Conservation (phyloP, 495 filamentous ascomycete species). For the Aspergillus bridgeri region DNA sequence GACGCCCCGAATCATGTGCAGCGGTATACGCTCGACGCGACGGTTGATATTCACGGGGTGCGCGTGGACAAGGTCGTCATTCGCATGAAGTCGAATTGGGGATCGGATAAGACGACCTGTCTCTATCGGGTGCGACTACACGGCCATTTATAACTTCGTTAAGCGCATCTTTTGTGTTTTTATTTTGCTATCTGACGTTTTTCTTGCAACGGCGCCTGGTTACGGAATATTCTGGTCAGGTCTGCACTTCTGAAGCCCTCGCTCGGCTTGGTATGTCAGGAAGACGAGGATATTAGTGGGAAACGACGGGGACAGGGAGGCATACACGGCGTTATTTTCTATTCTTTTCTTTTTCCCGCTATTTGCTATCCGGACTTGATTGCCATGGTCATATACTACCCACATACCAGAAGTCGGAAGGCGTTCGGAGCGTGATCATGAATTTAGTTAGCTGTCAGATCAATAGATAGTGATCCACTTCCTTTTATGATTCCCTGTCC, state of each 20-base stretch:
- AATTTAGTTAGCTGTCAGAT: too few species aligned
- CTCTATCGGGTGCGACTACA: constrained; percentile 45
- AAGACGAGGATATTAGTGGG: too few species aligned
- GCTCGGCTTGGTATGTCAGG: too few species aligned
- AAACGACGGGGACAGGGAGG: too few species aligned
- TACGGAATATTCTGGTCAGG: neutral
- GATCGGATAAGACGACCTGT: constrained; percentile 38
- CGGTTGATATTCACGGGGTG: constrained; percentile 35
- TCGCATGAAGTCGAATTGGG: constrained; percentile 49
- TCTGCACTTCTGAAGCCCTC: neutral
- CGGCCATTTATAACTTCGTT: constrained; percentile 29
- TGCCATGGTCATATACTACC: neutral
- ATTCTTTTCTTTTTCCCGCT: neutral
- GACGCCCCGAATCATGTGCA: constrained; percentile 31
- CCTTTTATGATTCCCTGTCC: too few species aligned
- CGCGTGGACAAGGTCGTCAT: constrained; percentile 41
- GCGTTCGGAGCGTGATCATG: neutral
- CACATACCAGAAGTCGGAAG: neutral
- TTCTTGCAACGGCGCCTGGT: neutral
- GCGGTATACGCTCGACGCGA: constrained; percentile 29
- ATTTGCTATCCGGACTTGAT: too few species aligned
- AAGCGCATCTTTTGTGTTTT: constrained; percentile 6
- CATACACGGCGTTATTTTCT: neutral
- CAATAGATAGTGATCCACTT: too few species aligned
- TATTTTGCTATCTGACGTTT: neutral